Percentiles rank a stretch among this genome's conserved stretches.
Conservation (phyloP, 768 basidiomycete genomes). For the Phaeotremella skinneri region DNA sequence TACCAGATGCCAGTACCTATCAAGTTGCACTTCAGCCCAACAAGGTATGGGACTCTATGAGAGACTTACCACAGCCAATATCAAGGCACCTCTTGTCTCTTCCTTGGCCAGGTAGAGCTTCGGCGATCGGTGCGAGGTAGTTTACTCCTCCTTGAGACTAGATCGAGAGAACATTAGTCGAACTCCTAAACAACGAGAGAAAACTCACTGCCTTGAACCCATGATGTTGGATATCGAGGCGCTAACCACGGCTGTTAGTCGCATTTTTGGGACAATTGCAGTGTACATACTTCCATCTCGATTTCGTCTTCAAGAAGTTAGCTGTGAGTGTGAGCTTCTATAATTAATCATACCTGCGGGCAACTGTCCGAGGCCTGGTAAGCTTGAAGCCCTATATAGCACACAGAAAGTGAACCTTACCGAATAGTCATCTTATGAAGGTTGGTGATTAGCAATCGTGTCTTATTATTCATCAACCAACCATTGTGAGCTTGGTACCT, state of each 20-base stretch:
- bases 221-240: neutral
- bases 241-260: too few species aligned
- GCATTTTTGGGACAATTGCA: too few species aligned
- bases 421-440: constrained; percentile 14
- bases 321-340: neutral
- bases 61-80: constrained; percentile 22
- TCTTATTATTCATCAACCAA: neutral
- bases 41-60: too few species aligned
- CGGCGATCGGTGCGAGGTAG: constrained; percentile 20
- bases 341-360: neutral
- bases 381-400: neutral
- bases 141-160: constrained; percentile 13
- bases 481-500: constrained; percentile 18
- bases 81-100: constrained; percentile 14
- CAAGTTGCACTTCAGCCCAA: neutral
- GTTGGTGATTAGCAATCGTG: neutral
- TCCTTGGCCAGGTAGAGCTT: constrained; percentile 1
- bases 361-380: neutral
- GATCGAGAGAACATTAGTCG: too few species aligned
- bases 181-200: too few species aligned
- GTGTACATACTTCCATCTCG: too few species aligned
- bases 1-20: constrained; percentile 24
- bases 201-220: neutral
- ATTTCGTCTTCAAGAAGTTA: too few species aligned
- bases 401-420: neutral